A percentile compares a stretch with the other conserved stretches of the same genome.
phyloP scores from a whole-genome alignment of 331 rosid genomes.

The Quercus tomentella region DNA sequence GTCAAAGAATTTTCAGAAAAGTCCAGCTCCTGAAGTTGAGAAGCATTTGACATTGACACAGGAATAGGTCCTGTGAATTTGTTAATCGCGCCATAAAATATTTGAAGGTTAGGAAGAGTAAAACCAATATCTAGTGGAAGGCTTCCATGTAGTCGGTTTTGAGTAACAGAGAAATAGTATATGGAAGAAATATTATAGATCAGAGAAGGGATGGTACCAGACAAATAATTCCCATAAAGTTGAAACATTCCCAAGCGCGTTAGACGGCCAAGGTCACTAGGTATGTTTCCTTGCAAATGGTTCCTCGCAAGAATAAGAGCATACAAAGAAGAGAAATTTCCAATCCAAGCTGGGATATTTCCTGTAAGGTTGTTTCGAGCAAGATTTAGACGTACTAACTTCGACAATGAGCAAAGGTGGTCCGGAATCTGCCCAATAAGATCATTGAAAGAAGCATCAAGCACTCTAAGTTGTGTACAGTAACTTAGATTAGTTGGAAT shows the following conservation, averaged over 20 bases:
- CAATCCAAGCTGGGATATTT: neutral
- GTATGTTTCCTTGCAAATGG: neutral
- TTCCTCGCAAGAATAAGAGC: rapidly evolving
- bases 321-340: neutral
- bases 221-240: neutral
- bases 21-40: neutral
- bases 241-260: neutral
- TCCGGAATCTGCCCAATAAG: neutral
- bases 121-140: neutral
- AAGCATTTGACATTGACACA: neutral
- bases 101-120: too few species aligned
- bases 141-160: neutral
- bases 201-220: neutral
- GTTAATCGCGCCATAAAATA: neutral
- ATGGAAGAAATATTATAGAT: constrained; percentile 7
- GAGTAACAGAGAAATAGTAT: neutral
- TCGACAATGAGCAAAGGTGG: neutral
- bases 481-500: neutral
- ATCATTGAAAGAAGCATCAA: neutral
- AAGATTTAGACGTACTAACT: neutral
- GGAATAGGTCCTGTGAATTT: constrained; percentile 17
- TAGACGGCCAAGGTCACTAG: neutral
- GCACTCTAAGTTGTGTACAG: neutral
- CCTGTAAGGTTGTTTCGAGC: neutral
- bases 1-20: neutral